Evolutionary conservation across 176 grass and related monocot genomes (phyloP).

Genomic region (Ampelocalamus luodianensis): DNA sequence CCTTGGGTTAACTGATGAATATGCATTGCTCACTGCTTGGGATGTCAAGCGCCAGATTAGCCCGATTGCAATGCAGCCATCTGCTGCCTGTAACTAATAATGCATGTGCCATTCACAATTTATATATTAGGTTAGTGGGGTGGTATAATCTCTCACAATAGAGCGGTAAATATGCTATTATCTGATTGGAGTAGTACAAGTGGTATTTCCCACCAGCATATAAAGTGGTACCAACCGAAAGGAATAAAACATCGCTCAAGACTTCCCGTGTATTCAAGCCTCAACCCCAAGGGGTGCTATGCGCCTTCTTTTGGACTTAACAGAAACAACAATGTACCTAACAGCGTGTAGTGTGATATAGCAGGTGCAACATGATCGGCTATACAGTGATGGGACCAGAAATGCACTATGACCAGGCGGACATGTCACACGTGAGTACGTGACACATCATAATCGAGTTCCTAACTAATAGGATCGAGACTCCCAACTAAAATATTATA

Average conservation of each 20-base stretch:
- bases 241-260: background rate
- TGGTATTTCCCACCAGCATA: background rate
- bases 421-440: background rate
- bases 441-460: background rate
- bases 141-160: background rate
- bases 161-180: background rate
- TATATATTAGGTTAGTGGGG: background rate
- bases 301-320: background rate
- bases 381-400: background rate
- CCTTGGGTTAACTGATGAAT: background rate
- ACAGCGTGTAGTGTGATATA: conserved; percentile 8
- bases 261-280: background rate
- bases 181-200: background rate
- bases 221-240: background rate
- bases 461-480: no score
- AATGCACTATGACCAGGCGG: background rate
- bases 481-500: background rate
- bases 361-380: background rate
- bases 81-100: background rate
- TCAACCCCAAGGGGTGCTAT: background rate
- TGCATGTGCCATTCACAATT: background rate
- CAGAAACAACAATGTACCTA: background rate
- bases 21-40: background rate
- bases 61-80: background rate
- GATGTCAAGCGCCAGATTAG: background rate